These are phyloP conservation scores for Entomortierella lignicola DNA, from an alignment of 192 early-diverging fungal genomes.

Conservation along the genomic window DNA sequence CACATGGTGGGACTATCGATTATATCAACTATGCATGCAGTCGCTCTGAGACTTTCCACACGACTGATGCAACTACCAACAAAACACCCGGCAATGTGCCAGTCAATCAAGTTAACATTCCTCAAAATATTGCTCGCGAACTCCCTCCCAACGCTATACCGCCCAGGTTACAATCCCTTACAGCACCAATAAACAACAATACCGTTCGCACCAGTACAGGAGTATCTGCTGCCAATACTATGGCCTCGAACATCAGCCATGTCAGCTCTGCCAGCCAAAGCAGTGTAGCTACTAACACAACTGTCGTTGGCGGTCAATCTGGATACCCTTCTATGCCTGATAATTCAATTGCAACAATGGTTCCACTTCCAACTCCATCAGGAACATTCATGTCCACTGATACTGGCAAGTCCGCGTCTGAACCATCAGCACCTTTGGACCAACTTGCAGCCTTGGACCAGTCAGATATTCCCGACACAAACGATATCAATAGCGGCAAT, in stretches of 20 bases:
- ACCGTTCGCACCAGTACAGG: constrained; percentile 32
- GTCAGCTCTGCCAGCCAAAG: constrained; percentile 6
- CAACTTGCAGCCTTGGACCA: constrained; percentile 23
- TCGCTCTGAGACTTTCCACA: constrained; percentile 1
- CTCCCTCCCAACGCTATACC: not conserved
- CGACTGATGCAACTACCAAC: not conserved
- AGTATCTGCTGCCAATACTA: constrained; percentile 29
- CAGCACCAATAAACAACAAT: constrained; percentile 9
- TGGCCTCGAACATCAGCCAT: constrained; percentile 25
- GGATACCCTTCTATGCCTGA: constrained; percentile 16
- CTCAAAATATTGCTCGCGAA: not conserved
- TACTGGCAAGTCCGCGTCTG: not conserved
- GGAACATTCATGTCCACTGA: constrained; percentile 7
- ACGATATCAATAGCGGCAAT: not conserved
- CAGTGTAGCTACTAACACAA: constrained; percentile 11
- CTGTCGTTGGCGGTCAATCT: constrained; percentile 3
- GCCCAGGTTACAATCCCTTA: constrained; percentile 1
- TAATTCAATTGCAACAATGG: constrained; percentile 21
- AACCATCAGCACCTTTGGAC: constrained; percentile 19
- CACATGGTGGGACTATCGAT: constrained; percentile 39
- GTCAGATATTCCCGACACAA: not conserved
- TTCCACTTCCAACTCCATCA: constrained; percentile 34
- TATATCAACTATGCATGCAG: constrained; percentile 40
- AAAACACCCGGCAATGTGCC: not conserved
- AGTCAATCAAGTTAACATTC: not conserved